Base-by-base conservation (phyloP, 352 stramenopile species). In the Saprolegnia parasitica region DNA sequence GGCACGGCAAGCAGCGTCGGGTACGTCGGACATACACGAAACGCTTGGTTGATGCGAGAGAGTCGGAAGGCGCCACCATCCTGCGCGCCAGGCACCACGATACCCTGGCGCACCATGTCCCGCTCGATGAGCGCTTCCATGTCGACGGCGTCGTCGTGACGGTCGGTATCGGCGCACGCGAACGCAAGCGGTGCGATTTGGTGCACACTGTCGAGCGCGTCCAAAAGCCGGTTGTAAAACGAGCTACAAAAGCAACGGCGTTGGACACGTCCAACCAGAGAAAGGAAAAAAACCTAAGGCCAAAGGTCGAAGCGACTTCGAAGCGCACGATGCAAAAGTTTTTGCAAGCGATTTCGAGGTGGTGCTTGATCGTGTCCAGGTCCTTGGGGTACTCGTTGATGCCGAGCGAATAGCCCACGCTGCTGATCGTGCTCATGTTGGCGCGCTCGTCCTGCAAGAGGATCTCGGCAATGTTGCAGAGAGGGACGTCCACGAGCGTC, bases 1-100 rank as follows among this genome's bases (percentile, higher is more conserved):
- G 97, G 97, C 1, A 98, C 95, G 13, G 97, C 79, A 39, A 99
- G 85, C 0, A 73, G 67, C 35, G 71, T 83, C 0, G 89, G 89
- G 62, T 96, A 96, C 0, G 87, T 95, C 1, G 85, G 79, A 20
- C 77, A 89, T 58, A 96, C 78, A 47, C 89, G 90, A 74, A 90
- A 91, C 54, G 83, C 84, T 55, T 71, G 83, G 76, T 95, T 95
- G 61, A 90, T 73, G 49, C 77, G 66, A 5, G 84, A 84, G 46
- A 93, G 55, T 0, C 86, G 78, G 45, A 90, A 95, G 5, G 9
- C 18, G 29, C 40, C 32, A 49, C 6, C 5, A 8, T 39, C 57
- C 35, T 23, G 57, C 32, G 57, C 18, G 11, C 57, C 20, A 23
- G 21, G 13, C 21, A 23, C 29, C 21, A 16, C 4, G n/a, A 29